Base-by-base conservation (phyloP, 208 protist genomes). In the Trypanosoma platydactyli region DNA sequence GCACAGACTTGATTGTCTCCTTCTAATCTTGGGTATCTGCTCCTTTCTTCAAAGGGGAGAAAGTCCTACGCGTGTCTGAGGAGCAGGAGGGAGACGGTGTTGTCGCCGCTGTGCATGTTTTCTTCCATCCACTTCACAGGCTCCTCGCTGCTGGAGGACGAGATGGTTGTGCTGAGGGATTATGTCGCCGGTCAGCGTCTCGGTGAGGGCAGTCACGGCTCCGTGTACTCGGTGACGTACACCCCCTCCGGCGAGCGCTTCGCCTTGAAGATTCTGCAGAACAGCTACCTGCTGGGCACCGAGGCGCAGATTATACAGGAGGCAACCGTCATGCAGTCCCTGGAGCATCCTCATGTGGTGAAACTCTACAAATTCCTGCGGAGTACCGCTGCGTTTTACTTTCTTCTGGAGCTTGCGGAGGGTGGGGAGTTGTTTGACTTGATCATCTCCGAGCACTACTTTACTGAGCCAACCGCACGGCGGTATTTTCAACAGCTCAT, bases 401-500 rank as follows among this genome's bases (percentile, higher is more conserved):
- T 96, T 69, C 70, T 97, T 5, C 77, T 97, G 80, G 93, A 97
- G 59, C 73, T 97, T 9, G 88, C 84, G 5, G 79, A 91, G 50
- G 86, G 92, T 51, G 97, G 97, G 1, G 95, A 98, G 77, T 80
- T 99, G 59, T 98, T 98, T 57, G 91, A 97, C 58, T 76, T 96
- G 51, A 97, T 99, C 62, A 84, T 95, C 24, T 83, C 77, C 25
- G 80, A 87, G 44, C 76, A 84, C 7, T 82, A 83, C 71, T 97
- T 98, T 53, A 51, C 29, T 48, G 96, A 98, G 73, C 59, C 80
- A 49, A 87, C 85, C 33, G 91, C 92, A 0, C 83, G 94, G 9
- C 52, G 79, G 35, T 98, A 97, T 65, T 98, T 98, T 67, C 94
- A 97, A 73, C 92, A 98, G 78, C 84, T 98, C 42, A 94, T 98